Evolutionary conservation across 257 asterid genomes (phyloP).

Genomic region (Linderniella brevidens): DNA sequence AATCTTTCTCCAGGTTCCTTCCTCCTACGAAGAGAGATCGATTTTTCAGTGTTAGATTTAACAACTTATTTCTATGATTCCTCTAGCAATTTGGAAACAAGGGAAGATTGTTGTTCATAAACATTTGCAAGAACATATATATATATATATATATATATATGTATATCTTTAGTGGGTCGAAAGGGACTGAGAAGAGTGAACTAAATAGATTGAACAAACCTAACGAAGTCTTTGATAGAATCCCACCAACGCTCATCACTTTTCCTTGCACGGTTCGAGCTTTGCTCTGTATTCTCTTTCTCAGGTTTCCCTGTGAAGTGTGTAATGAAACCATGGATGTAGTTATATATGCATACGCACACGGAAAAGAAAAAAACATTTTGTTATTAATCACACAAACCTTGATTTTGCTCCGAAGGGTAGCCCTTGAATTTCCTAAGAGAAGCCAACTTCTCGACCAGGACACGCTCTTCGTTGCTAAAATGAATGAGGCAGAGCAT

Average conservation of each 20-base stretch:
- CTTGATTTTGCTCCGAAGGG: conserved; percentile 18
- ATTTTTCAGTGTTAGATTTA: conserved; percentile 2
- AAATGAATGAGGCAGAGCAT: background rate
- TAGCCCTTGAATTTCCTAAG: conserved; percentile 29
- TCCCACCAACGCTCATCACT: conserved; percentile 40
- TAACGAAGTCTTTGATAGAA: conserved; percentile 40
- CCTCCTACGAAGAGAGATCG: conserved; percentile 28
- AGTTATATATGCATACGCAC: background rate
- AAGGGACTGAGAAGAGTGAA: conserved; percentile 4
- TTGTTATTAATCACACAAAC: conserved; percentile 6
- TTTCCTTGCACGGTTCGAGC: conserved; percentile 18
- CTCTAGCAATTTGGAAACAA: background rate
- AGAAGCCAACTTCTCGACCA: conserved; percentile 67
- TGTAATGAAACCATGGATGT: conserved; percentile 1
- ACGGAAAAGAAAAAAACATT: conserved; percentile 1
- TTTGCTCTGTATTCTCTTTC: conserved; percentile 15
- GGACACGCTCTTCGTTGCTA: conserved; percentile 64
- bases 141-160: background rate
- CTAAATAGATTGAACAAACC: conserved; percentile 28
- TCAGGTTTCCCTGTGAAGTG: conserved; percentile 15
- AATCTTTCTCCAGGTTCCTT: conserved; percentile 49
- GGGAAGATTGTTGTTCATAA: background rate
- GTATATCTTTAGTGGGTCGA: background rate
- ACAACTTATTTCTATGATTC: background rate
- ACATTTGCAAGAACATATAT: background rate